Evolutionary conservation across 306 rosid genomes (phyloP), one percentile per base, ranked within the genome.

Genomic region (Vachellia pachyceras): DNA sequence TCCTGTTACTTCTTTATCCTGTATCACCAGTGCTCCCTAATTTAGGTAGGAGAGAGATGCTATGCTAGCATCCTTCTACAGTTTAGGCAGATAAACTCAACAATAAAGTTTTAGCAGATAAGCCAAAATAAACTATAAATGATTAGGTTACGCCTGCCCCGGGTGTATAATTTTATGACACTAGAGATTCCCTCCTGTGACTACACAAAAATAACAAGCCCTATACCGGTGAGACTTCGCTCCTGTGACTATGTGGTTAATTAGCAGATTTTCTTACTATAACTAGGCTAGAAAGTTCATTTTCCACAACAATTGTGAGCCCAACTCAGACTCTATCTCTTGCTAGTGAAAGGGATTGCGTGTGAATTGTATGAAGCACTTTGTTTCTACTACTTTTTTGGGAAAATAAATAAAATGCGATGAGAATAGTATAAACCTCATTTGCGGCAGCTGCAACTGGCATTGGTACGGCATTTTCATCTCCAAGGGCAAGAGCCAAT

Each of bases 401-500:
- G 23, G 22, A 15, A 23, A 7, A 35, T 29, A 18, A 61, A 69
- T 50, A 63, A 78, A 35, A 49, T 33, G 23, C 45, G 15, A 47
- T 14, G 37, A 52, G 49, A 74, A 63, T 40, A 73, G 65, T 8
- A 57, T 75, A 68, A 67, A 91, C 97, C 96, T 93, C 97, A 76
- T 93, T 93, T 76, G 97, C 88, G 14, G 97, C 96, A 52, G 97
- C 94, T 60, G 97, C 94, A 50, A 93, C 86, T 2, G 97, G 97
- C 96, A 91, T 93, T 70, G 97, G 54, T 64, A 88, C 83, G 64
- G 90, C 86, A 81, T 88, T 84, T 77, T 91, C 94, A 83, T 93
- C 96, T 22, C 92, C 97, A 69, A 91, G 92, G 70, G 94, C 89
- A 84, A 93, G 94, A 83, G 97, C 96, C 85, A 93, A 83, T 78